Base-by-base conservation (phyloP, 176 grass and related monocot species). In the Aegilops bicornis region DNA sequence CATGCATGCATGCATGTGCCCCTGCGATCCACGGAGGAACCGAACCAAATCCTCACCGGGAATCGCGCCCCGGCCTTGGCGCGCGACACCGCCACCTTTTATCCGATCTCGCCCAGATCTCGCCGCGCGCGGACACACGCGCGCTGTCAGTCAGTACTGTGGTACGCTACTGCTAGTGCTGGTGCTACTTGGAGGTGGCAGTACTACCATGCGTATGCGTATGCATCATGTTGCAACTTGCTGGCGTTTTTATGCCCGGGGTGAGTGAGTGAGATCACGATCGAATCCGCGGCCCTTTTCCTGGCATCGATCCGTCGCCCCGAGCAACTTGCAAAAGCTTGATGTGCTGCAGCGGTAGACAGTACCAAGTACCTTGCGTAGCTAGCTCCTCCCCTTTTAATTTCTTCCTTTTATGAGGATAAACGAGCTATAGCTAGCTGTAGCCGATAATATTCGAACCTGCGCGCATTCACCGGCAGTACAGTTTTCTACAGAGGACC, bases 101-200 rank as follows among this genome's bases (percentile, higher is more conserved):
- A 27, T 29, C 68, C 15, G 89, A 88, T 91, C 89, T 88, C 76
- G 10, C 81, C 20, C 7, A 84, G 89, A 91, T 87, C 89, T 59
- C 16, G 27, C 10, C 40, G 73, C 64, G 23, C 58, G 73, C 64
- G 23, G 12, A 14, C 72, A 68, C 74, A 58, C 47, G 36, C 36
- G 6, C 16, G 5, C 19, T 58, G 54, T 3, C 50, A 7, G 16
- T 17, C 54, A 58, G 54, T 58, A 33, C 4, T 33, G 52, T 20
- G 52, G 52, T 56, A 56, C 4, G 15, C 4, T 52, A 17, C 48
- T 3, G 2, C 17, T 20, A 8, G 2, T 22, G 54, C 54, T 59
- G 19, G 16, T 7, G 56, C 56, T 22, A 3, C 7, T 8, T 22
- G 56, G 56, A 59, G 56, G 56, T 59, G 54, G 54, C 54, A 22